Evolutionary conservation across 2,329 filamentous ascomycete genomes (phyloP).

Genomic region (Colletotrichum lini): DNA sequence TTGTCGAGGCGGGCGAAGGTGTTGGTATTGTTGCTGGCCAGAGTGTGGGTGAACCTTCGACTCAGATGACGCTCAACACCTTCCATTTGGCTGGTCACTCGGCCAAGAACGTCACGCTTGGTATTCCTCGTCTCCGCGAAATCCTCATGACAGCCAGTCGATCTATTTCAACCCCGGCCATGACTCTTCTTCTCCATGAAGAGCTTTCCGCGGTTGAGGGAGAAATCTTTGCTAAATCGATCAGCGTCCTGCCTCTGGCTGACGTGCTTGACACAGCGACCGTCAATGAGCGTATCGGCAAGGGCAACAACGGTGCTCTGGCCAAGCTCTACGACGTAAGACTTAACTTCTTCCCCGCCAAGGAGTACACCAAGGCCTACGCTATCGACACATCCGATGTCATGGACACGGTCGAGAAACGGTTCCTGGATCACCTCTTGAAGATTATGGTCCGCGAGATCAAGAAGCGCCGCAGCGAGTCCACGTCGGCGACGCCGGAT

Average conservation of each 20-base stretch:
- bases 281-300: conserved; percentile 84
- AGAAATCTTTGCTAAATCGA: conserved; percentile 89
- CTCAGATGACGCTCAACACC: conserved; percentile 99
- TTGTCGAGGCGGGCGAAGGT: conserved; percentile 95
- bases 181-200: conserved; percentile 85
- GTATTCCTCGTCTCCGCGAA: conserved; percentile 97
- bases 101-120: conserved; percentile 97
- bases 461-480: conserved; percentile 80
- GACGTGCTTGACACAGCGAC: conserved; percentile 86
- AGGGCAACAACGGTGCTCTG: conserved; percentile 75
- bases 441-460: conserved; percentile 82
- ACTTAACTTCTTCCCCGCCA: conserved; percentile 85
- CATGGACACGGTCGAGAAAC: conserved; percentile 82
- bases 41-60: conserved; percentile 96
- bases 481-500: conserved; percentile 81
- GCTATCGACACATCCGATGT: conserved; percentile 86
- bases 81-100: conserved; percentile 99
- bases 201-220: conserved; percentile 79
- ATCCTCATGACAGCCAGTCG: conserved; percentile 98
- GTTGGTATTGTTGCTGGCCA: conserved; percentile 97
- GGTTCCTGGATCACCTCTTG: conserved; percentile 81
- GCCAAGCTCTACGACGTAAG: conserved; percentile 90
- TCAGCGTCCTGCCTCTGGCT: conserved; percentile 87
- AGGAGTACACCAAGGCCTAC: conserved; percentile 89
- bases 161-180: conserved; percentile 89